Evolutionary conservation across 2,329 filamentous ascomycete genomes (phyloP).

Genomic region (Karstenula rhodostoma): DNA sequence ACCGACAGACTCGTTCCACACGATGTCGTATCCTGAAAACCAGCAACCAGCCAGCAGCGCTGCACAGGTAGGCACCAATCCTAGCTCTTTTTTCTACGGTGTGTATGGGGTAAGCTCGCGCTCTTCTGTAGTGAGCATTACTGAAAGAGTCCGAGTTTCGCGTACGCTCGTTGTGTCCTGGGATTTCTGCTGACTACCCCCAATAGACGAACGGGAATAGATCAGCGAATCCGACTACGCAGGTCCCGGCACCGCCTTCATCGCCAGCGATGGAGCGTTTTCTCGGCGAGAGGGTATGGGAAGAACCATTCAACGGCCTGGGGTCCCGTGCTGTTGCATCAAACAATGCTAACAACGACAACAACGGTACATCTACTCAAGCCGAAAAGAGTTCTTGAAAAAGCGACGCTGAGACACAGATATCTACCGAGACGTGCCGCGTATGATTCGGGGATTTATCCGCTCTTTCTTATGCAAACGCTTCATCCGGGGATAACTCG

Average conservation of each 20-base stretch:
- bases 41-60: not conserved
- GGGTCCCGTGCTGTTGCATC: not conserved
- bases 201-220: constrained; percentile 1
- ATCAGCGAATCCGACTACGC: not conserved
- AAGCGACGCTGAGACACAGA: no score
- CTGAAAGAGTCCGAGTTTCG: no score
- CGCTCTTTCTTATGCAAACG: not conserved
- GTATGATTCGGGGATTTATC: not conserved
- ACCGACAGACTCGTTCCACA: not conserved
- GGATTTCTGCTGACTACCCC: not conserved
- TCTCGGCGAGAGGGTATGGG: constrained; percentile 8
- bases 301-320: constrained; percentile 7
- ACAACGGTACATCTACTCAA: not conserved
- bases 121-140: no score
- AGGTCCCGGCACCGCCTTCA: not conserved
- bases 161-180: no score
- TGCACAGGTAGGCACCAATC: not conserved
- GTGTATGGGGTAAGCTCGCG: no score
- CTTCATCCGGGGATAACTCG: not conserved
- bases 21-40: constrained; percentile 4
- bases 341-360: not conserved
- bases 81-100: not conserved
- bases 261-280: constrained; percentile 20
- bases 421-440: no score
- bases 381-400: not conserved